Conservation (phyloP, 2,329 filamentous ascomycete species). For the Fusarium nanum region DNA sequence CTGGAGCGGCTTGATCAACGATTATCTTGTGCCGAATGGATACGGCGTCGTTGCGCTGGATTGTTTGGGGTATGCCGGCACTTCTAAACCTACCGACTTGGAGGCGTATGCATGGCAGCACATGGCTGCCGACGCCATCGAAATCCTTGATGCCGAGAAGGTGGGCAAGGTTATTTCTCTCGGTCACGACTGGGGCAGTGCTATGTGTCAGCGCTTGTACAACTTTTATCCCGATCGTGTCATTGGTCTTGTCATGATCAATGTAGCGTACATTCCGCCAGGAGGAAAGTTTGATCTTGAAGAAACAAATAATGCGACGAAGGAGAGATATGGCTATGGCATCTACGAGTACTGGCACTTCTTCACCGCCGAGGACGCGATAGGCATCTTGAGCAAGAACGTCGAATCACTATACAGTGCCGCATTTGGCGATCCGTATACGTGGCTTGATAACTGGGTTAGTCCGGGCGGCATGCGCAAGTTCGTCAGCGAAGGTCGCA, state of each 20-base stretch:
- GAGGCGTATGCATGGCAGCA: not conserved
- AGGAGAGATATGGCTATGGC: not conserved
- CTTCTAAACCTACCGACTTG: not conserved
- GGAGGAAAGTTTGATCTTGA: not conserved
- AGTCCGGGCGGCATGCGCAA: not conserved
- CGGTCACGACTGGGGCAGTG: not conserved
- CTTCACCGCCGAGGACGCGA: not conserved
- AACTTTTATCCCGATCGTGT: not conserved
- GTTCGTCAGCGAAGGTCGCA: not conserved
- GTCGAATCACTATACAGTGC: not conserved
- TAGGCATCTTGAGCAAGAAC: not conserved
- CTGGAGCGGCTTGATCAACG: rapidly evolving
- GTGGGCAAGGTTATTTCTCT: not conserved
- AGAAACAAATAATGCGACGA: not conserved
- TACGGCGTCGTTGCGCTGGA: not conserved
- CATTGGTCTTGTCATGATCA: not conserved
- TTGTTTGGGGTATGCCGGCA: not conserved
- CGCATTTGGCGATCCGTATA: not conserved
- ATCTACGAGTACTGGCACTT: not conserved
- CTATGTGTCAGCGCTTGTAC: not conserved
- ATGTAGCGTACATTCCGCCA: not conserved
- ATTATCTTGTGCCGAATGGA: not conserved
- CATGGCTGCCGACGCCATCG: not conserved
- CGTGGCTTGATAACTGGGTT: not conserved
- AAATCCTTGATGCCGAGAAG: not conserved